These are phyloP conservation scores for Buxus sempervirens DNA, from an alignment of 164 flowering plant species.

Conservation along the genomic window DNA sequence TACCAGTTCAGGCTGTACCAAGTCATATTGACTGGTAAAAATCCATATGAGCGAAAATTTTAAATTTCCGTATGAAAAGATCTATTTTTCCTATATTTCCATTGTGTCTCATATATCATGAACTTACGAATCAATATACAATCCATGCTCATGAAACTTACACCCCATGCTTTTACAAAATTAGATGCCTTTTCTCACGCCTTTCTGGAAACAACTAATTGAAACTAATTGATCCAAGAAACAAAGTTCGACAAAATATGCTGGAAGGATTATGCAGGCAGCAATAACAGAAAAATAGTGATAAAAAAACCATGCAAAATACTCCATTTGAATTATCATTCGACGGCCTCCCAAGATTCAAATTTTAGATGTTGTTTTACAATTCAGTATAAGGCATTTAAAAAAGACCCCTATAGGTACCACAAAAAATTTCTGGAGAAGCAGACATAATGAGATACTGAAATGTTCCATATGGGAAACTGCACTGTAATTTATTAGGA, in stretches of 20 bases:
- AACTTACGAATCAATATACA: no score
- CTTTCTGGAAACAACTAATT: no score
- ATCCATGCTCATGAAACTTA: no score
- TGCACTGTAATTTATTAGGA: no score
- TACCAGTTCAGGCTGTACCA: no score
- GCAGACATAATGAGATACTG: neutral
- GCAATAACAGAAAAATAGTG: neutral
- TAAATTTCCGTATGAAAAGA: no score
- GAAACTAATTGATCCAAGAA: neutral
- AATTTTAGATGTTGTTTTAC: neutral
- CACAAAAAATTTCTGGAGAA: neutral
- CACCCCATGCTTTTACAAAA: neutral
- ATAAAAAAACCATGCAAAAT: slow-evolving; percentile 2
- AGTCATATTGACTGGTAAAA: no score
- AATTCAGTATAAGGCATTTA: neutral
- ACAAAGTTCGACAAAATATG: neutral
- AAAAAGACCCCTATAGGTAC: neutral
- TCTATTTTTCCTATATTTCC: no score
- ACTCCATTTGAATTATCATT: neutral
- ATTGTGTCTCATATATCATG: no score
- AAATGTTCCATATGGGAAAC: no score
- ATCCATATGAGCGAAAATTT: no score
- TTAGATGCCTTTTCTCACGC: neutral
- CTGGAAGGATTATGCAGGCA: neutral
- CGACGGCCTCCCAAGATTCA: neutral